Evolutionary conservation across 176 grass and related monocot genomes (phyloP).

Genomic region (Cenchrus purpureus): DNA sequence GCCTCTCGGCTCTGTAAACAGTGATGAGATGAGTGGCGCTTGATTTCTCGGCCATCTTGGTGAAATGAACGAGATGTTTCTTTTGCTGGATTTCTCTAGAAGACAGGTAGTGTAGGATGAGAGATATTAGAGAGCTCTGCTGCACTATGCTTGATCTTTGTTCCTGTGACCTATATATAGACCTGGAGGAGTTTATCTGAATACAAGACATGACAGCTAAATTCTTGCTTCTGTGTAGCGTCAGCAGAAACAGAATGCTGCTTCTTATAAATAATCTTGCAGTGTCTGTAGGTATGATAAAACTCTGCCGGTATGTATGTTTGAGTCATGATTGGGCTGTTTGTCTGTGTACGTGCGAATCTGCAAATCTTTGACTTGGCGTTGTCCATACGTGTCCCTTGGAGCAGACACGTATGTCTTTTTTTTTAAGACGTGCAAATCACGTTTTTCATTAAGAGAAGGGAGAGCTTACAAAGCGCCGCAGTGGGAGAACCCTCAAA

Average conservation of each 20-base stretch:
- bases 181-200: slow-evolving; percentile 35
- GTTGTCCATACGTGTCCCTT: not conserved
- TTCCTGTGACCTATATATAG: slow-evolving; percentile 47
- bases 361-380: slow-evolving; percentile 47
- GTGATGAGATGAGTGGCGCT: slow-evolving; percentile 7
- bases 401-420: too few relatives aligned
- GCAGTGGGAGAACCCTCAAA: too few relatives aligned
- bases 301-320: slow-evolving; percentile 30
- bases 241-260: not conserved
- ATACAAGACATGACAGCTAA: slow-evolving; percentile 48
- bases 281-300: slow-evolving; percentile 47
- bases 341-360: slow-evolving; percentile 33
- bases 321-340: slow-evolving; percentile 43
- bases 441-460: too few relatives aligned
- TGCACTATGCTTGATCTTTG: slow-evolving; percentile 39
- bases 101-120: not conserved
- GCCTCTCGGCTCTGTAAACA: slow-evolving; percentile 44
- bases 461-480: too few relatives aligned
- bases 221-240: slow-evolving; percentile 24
- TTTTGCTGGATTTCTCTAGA: not conserved
- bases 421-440: too few relatives aligned
- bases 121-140: slow-evolving; percentile 14
- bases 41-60: slow-evolving; percentile 46
- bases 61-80: slow-evolving; percentile 22
- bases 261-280: slow-evolving; percentile 22